Percentiles rank a stretch among this genome's conserved stretches.
These are phyloP conservation scores for Musa schizocarpa DNA, from an alignment of 176 grass and related monocot species.

Conservation along the genomic window DNA sequence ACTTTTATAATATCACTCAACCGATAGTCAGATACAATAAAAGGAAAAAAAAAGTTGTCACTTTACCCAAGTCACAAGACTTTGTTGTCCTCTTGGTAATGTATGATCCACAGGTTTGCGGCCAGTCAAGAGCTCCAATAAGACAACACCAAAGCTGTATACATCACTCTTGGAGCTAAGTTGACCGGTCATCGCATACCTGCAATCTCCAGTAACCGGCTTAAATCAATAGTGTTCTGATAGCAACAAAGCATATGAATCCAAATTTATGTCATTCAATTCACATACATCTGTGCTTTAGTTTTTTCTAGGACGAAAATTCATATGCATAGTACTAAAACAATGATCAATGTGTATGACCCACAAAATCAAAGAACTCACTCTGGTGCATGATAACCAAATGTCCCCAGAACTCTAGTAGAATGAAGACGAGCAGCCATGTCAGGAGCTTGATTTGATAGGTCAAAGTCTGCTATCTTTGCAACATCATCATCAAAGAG, in stretches of 20 bases:
- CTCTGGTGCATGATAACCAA: slow-evolving; percentile 36
- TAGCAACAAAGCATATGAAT: not conserved
- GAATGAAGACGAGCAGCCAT: slow-evolving; percentile 32
- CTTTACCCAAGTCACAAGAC: slow-evolving; percentile 18
- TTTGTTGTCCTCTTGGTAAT: slow-evolving; percentile 17
- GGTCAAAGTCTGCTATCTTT: slow-evolving; percentile 29
- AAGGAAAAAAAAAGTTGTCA: not conserved
- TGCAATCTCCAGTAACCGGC: not conserved
- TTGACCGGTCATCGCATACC: slow-evolving; percentile 27
- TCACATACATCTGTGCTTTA: too few species aligned
- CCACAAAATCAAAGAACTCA: not conserved
- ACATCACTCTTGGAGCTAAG: slow-evolving; percentile 26
- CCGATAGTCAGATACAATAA: not conserved
- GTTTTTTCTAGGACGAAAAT: too few species aligned
- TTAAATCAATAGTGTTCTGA: not conserved
- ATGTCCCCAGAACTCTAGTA: slow-evolving; percentile 28
- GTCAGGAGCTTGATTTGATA: slow-evolving; percentile 32
- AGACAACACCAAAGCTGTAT: slow-evolving; percentile 23
- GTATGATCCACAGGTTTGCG: slow-evolving; percentile 20
- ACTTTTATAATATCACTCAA: not conserved
- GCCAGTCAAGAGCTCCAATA: slow-evolving; percentile 17
- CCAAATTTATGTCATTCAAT: too few species aligned
- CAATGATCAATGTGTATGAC: not conserved
- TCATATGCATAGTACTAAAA: not conserved
- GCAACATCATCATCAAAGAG: slow-evolving; percentile 30